Percentiles rank a stretch among this genome's conserved stretches.
Conservation (phyloP, 306 rosid genomes). For the Ochetophila trinervis region DNA sequence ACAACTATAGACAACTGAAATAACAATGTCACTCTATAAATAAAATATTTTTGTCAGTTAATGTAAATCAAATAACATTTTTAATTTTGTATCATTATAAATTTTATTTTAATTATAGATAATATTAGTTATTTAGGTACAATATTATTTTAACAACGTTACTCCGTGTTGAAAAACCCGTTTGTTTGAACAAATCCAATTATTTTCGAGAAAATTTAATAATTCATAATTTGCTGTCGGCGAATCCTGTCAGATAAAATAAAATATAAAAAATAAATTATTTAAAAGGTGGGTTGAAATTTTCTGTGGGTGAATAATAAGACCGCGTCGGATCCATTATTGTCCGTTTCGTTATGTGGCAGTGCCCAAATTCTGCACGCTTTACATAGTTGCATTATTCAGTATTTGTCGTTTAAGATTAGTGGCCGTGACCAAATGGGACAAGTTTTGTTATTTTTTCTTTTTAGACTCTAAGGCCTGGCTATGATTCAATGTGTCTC, state of each 20-base stretch:
- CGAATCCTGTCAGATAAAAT: background rate
- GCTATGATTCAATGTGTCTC: background rate
- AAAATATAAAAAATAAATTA: background rate
- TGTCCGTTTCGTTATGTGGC: background rate
- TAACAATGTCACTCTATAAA: too few relatives aligned
- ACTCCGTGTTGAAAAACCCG: too few relatives aligned
- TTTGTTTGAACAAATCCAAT: background rate
- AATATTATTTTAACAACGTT: too few relatives aligned
- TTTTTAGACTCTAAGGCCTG: background rate
- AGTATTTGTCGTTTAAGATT: background rate
- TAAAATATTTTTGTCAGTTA: too few relatives aligned
- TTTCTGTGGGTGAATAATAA: background rate
- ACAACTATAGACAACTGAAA: too few relatives aligned
- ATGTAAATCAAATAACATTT: too few relatives aligned
- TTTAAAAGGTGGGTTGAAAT: background rate
- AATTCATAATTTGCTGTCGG: background rate
- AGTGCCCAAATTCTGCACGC: conserved; percentile 7
- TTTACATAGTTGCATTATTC: background rate
- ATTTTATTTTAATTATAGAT: too few relatives aligned
- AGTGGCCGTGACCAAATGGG: background rate
- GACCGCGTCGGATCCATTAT: background rate
- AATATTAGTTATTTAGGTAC: too few relatives aligned
- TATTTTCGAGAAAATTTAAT: background rate
- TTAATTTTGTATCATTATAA: too few relatives aligned
- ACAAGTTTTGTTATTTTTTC: background rate